Evolutionary conservation across 192 early-diverging fungal species (phyloP).

Genomic region (Linnemannia schmuckeri): DNA sequence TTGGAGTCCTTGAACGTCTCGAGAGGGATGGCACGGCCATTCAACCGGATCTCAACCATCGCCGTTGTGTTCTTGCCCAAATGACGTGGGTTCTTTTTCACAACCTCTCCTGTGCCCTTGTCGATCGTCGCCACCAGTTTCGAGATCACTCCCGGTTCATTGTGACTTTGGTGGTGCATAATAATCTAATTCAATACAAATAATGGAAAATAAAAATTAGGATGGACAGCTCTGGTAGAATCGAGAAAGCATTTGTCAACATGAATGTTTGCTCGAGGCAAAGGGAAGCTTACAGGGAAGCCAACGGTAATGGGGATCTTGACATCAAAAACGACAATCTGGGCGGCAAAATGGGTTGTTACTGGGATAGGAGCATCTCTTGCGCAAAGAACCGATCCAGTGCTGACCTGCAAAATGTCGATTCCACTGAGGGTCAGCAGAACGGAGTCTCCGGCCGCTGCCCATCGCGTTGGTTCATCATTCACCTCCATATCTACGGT

Average conservation of each 20-base stretch:
- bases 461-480: slow-evolving; percentile 84
- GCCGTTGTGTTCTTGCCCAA: slow-evolving; percentile 75
- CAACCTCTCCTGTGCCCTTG: slow-evolving; percentile 86
- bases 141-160: slow-evolving; percentile 82
- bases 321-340: slow-evolving; percentile 96
- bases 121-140: slow-evolving; percentile 85
- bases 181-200: slow-evolving; percentile 65
- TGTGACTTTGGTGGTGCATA: slow-evolving; percentile 87
- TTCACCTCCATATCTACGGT: slow-evolving; percentile 79
- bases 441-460: slow-evolving; percentile 94
- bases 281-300: slow-evolving; percentile 73
- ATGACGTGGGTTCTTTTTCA: slow-evolving; percentile 84
- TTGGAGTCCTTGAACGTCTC: slow-evolving; percentile 90
- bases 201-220: not conserved
- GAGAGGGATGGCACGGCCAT: slow-evolving; percentile 82
- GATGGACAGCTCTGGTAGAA: slow-evolving; percentile 5
- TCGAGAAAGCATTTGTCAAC: not conserved
- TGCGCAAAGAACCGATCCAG: slow-evolving; percentile 88
- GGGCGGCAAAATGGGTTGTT: slow-evolving; percentile 81
- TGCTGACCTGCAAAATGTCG: slow-evolving; percentile 82
- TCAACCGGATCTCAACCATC: slow-evolving; percentile 82
- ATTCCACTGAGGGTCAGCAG: slow-evolving; percentile 78
- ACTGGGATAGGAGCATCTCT: slow-evolving; percentile 79
- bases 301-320: slow-evolving; percentile 93
- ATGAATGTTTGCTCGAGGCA: not conserved